Evolutionary conservation across 148 eudicot genomes (phyloP), one percentile per base, ranked within the genome.

Genomic region (Chenopodium album): DNA sequence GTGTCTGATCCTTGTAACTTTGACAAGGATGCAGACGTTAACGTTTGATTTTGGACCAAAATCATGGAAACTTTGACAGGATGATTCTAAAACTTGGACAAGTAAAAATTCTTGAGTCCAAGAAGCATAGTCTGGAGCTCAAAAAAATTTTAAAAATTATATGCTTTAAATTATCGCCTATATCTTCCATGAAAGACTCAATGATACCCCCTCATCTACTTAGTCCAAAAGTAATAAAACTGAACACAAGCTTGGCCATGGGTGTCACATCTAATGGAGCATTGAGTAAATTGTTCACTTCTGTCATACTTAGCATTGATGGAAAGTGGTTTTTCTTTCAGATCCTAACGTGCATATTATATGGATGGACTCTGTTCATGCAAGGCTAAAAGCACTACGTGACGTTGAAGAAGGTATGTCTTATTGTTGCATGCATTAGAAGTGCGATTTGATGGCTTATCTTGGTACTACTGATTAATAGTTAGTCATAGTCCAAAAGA

Each of bases 271-370:
- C 31, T 16, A 56, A 64, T 77, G 31, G 59, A 34, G 76, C 76
- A 71, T 64, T 17, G 69, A 37, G 9, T 41, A 17, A 41, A 56
- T 56, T 9, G 44, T 77, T 44, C 14, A 17, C 22, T 23, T 48
- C 34, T 3, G 44, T 41, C 34, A 37, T 29, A 70, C 54, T 76
- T 73, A 34, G 12, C 67, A 73, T 37, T 82, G 50, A 80, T 82
- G 52, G 19, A 71, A 44, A 46, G 50, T 29, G 34, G 69, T 74
- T 59, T 78, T 78, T 71, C 22, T 86, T 80, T 62, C 92, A 95
- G 99, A 95, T 89, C 99, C 99, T 22, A 95, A 95, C 86, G 89
- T 91, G 77, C 92, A 95, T 85, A 92, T 95, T 78, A 75, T 94
- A 78, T 95, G 99, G 99, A 85, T 90, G 50, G 94, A 95, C 80